phyloP scores from a whole-genome alignment of 495 filamentous ascomycete species.

The Patellaria atrata region DNA sequence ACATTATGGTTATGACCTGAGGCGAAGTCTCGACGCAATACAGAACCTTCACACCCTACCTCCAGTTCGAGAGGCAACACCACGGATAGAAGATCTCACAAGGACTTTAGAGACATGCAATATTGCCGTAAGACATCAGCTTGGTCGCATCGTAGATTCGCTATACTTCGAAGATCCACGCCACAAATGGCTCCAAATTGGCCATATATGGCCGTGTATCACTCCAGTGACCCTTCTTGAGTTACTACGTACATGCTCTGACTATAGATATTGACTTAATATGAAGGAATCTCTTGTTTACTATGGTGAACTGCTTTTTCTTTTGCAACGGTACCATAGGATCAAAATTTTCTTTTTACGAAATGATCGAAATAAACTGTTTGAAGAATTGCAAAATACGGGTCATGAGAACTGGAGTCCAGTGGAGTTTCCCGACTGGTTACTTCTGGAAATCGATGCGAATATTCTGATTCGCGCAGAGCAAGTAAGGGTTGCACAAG shows the following conservation, averaged over 20 bases:
- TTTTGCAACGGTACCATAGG: constrained; percentile 32
- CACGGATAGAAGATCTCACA: not conserved
- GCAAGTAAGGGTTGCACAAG: constrained; percentile 38
- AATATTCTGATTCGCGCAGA: constrained; percentile 37
- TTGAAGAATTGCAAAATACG: constrained; percentile 14
- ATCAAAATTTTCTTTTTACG: constrained; percentile 21
- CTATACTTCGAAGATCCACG: constrained; percentile 3
- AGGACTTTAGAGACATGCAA: not conserved
- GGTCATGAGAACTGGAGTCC: constrained; percentile 41
- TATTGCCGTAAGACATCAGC: not conserved
- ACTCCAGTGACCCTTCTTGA: not conserved
- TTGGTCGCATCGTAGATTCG: constrained; percentile 3
- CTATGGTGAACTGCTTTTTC: not conserved
- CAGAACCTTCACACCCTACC: not conserved
- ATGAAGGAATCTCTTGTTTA: not conserved
- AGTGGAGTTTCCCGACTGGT: constrained; percentile 33
- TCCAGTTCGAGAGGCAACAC: not conserved
- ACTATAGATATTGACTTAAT: not conserved
- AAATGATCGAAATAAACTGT: constrained; percentile 6
- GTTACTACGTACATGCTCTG: not conserved
- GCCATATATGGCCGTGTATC: not conserved
- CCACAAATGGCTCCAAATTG: constrained; percentile 2
- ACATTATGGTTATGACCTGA: constrained; percentile 4
- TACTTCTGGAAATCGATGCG: constrained; percentile 43
- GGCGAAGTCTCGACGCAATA: constrained; percentile 2